Conservation (phyloP, 1,139 yeast species). For the Hemisphaericaspora subhashii region DNA sequence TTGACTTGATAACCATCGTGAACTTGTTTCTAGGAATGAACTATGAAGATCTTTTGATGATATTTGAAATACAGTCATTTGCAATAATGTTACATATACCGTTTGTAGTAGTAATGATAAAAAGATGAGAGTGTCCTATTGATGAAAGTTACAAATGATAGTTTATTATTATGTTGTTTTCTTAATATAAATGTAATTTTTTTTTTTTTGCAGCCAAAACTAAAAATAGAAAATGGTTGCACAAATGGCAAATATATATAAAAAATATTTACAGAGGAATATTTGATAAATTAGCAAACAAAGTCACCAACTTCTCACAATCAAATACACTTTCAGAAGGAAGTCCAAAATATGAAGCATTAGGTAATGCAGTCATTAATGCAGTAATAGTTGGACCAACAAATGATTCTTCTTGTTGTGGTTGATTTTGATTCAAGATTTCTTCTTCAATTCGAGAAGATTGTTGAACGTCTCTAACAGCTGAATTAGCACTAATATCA, state of each 20-base stretch:
- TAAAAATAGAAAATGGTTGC: no score
- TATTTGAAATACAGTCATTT: no score
- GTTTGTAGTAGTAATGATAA: no score
- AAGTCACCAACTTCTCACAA: constrained; percentile 41
- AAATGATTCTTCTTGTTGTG: constrained; percentile 27
- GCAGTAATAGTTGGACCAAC: constrained; percentile 56
- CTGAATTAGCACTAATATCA: constrained; percentile 10
- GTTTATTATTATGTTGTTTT: no score
- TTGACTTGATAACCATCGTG: constrained; percentile 4
- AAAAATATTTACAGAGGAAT: constrained; percentile 23
- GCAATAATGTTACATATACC: no score
- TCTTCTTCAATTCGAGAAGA: constrained; percentile 14
- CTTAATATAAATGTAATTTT: no score
- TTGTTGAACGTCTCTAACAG: constrained; percentile 3
- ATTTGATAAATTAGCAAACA: constrained; percentile 37
- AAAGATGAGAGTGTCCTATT: no score
- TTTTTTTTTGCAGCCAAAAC: no score
- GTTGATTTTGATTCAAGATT: constrained; percentile 11
- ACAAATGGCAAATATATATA: constrained; percentile 4
- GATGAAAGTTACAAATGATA: no score
- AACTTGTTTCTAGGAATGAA: constrained; percentile 2
- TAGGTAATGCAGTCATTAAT: constrained; percentile 54
- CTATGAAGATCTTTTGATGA: constrained; percentile 3
- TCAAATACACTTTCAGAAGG: constrained; percentile 40
- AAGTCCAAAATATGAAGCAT: constrained; percentile 47